These are phyloP conservation scores for Colletotrichum plurivorum DNA, from an alignment of 2,329 filamentous ascomycete species.

Conservation along the genomic window DNA sequence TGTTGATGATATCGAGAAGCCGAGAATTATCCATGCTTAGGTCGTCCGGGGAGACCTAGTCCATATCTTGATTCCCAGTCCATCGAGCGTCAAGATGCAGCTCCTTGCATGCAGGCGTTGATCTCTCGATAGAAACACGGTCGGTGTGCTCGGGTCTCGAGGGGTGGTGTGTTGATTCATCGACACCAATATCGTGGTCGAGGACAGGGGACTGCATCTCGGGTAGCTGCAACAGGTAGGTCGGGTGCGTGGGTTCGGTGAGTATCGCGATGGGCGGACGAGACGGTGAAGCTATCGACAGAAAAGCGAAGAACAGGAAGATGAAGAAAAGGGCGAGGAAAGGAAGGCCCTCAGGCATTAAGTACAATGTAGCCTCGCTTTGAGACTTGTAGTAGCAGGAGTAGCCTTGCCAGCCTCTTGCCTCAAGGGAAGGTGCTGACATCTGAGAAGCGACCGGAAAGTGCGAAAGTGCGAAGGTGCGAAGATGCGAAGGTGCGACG, in stretches of 20 bases:
- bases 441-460: background rate
- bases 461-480: slow-evolving; percentile 26
- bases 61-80: background rate
- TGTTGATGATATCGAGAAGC: slow-evolving; percentile 8
- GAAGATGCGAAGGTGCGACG: slow-evolving; percentile 2
- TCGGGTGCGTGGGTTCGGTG: too few species aligned
- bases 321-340: background rate
- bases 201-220: too few species aligned
- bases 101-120: slow-evolving; percentile 8
- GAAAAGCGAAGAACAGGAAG: too few species aligned
- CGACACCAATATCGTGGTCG: too few species aligned
- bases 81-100: background rate
- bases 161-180: slow-evolving; percentile 6
- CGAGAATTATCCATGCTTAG: background rate
- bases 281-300: too few species aligned
- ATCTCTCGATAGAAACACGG: slow-evolving; percentile 1
- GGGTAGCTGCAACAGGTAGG: background rate
- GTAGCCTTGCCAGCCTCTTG: background rate
- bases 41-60: background rate
- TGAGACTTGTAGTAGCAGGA: background rate
- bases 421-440: background rate
- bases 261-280: too few species aligned
- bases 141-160: background rate
- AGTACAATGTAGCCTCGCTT: slow-evolving; percentile 11
- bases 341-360: background rate